Percentiles rank a stretch among this genome's conserved stretches.
Conservation (phyloP, 352 stramenopile genomes). For the Aphanomyces invadans region DNA sequence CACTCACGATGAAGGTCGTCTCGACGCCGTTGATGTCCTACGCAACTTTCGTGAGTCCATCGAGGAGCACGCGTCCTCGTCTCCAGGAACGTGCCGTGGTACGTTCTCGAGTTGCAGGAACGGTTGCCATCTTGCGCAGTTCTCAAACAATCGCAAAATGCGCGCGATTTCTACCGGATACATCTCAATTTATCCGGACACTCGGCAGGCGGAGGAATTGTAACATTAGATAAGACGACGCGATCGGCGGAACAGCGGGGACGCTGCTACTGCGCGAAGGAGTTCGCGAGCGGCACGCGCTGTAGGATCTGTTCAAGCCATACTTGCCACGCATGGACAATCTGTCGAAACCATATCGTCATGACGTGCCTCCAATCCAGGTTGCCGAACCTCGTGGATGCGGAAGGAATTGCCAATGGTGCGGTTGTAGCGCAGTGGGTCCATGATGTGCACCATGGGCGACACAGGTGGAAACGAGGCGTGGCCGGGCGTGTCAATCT, state of each 20-base stretch:
- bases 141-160: no score
- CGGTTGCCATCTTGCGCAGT: background rate
- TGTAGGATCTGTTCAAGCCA: slow-evolving; percentile 1
- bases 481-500: slow-evolving; percentile 41
- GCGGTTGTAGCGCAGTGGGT: slow-evolving; percentile 57
- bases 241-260: background rate
- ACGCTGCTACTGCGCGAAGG: background rate
- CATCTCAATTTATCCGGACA: no score
- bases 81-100: background rate
- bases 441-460: slow-evolving; percentile 56
- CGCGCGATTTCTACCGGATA: background rate
- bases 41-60: background rate
- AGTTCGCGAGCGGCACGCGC: background rate
- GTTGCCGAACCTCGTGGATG: slow-evolving; percentile 55
- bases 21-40: slow-evolving; percentile 67
- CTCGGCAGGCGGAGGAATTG: background rate
- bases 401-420: slow-evolving; percentile 77
- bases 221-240: background rate
- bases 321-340: slow-evolving; percentile 8
- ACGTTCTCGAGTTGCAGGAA: background rate
- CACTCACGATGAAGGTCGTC: slow-evolving; percentile 64
- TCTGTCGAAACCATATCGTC: background rate
- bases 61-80: background rate
- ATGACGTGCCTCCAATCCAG: background rate
- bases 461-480: slow-evolving; percentile 31